Base-by-base conservation (phyloP, 768 basidiomycete species). In the Phaeotremella fagi region DNA sequence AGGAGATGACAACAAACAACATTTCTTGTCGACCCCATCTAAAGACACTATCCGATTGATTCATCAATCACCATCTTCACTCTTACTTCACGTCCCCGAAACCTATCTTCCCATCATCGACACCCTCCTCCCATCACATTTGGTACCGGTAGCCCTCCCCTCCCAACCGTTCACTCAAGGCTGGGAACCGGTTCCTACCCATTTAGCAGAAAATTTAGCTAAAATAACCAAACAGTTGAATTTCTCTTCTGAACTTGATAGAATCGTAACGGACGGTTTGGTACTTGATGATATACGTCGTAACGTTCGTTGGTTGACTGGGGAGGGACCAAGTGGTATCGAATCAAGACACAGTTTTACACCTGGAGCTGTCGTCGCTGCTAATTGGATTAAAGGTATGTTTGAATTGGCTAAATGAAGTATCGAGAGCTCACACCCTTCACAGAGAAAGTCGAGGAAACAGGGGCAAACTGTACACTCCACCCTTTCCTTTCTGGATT, bases 271-370 rank as follows among this genome's bases (percentile, higher is more conserved):
- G 53, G 82, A 83, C 45, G 68, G 68, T 7, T 79, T 94, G 50
- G 85, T 85, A 26, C 60, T 85, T 14, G 71, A 80, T 9, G 80
- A 83, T 61, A 82, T 94, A 75, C 77, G 78, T 53, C 79, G 80
- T 37, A 86, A 89, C 72, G 80, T 91, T 42, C 80, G 83, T 47
- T 91, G 82, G 70, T 82, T 95, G 53, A 90, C 90, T 0, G 90
- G 89, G 45, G 90, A 95, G 71, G 78, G 76, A n/a, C 73, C 75
- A 36, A 88, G 86, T 7, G 81, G 81, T 11, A 86, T 92, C 60
- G 59, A 82, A 26, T 85, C 84, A 1, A 80, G 91, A n/a, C 88
- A 91, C 68, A 87, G 87, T 7, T 94, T 91, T 72, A 79, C 83
- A 0, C 58, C 78, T 2, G 88, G 85, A 2, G 83, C 85, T 4